Evolutionary conservation across 352 stramenopile species (phyloP).

Genomic region (Pythium utonaiense): DNA sequence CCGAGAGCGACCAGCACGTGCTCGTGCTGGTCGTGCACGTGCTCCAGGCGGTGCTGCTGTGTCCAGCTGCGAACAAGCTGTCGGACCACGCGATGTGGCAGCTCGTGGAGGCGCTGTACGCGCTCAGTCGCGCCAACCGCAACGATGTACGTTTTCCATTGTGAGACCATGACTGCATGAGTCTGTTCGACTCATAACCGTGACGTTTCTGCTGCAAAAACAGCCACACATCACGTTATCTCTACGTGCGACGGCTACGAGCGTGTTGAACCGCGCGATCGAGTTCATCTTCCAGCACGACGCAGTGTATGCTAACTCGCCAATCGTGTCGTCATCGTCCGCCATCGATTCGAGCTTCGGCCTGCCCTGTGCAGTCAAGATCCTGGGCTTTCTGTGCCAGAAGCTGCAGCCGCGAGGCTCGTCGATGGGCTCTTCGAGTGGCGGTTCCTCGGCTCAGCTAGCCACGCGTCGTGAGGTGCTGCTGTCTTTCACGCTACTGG

Average conservation of each 20-base stretch:
- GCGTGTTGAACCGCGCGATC: constrained; percentile 58
- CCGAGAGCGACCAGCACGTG: constrained; percentile 88
- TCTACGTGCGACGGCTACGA: constrained; percentile 60
- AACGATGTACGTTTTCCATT: constrained; percentile 43
- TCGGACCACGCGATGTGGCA: constrained; percentile 93
- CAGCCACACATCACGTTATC: constrained; percentile 63
- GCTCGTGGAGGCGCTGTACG: constrained; percentile 94
- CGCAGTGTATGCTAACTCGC: constrained; percentile 41
- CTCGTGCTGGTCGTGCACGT: constrained; percentile 94
- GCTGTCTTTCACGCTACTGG: constrained; percentile 66
- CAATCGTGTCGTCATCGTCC: not conserved
- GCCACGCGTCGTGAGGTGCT: constrained; percentile 55
- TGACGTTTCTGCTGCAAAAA: no score
- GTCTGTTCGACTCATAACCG: no score
- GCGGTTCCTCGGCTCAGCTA: not conserved
- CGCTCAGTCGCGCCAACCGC: constrained; percentile 79
- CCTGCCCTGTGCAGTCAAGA: constrained; percentile 73
- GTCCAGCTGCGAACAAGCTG: constrained; percentile 69
- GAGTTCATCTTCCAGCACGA: constrained; percentile 59
- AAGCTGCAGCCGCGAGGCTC: constrained; percentile 49
- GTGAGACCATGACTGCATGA: no score
- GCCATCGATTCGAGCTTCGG: constrained; percentile 42
- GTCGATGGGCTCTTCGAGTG: not conserved
- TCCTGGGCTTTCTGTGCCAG: constrained; percentile 75
- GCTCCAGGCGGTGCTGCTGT: constrained; percentile 91